Percentiles rank a stretch among this genome's conserved stretches.
Conservation (phyloP, 208 protist genomes). For the Sergeia podlipaevii region DNA sequence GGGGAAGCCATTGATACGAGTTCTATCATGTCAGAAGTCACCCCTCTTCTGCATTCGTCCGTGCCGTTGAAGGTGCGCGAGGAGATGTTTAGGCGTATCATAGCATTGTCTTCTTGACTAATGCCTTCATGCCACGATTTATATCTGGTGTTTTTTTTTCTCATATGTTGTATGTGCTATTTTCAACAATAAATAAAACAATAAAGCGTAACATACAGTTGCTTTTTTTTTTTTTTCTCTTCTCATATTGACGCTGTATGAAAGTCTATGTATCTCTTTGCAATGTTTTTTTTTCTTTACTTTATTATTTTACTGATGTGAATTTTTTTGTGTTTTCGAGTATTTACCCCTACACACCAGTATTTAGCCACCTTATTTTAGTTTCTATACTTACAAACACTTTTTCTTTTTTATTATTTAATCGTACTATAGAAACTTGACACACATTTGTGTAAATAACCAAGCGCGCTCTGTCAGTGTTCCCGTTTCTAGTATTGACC, state of each 20-base stretch:
- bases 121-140: neutral
- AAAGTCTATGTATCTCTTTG: no score
- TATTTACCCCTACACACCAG: no score
- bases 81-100: conserved; percentile 50
- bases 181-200: neutral
- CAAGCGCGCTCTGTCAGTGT: no score
- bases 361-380: no score
- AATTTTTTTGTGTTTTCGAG: no score
- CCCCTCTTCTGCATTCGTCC: conserved; percentile 37
- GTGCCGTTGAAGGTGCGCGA: conserved; percentile 54
- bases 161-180: conserved; percentile 12
- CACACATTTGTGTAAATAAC: no score
- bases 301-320: no score
- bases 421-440: no score
- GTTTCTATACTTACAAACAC: no score
- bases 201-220: neutral
- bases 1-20: conserved; percentile 50
- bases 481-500: no score
- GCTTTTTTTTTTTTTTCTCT: neutral
- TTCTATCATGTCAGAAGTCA: conserved; percentile 47
- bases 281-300: no score
- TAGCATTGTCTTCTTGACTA: neutral
- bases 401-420: no score
- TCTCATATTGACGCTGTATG: conserved; percentile 1
- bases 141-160: neutral